Evolutionary conservation across 1,139 yeast species (phyloP), one percentile per base, ranked within the genome.

Genomic region (Yamadazyma membranifaciens): DNA sequence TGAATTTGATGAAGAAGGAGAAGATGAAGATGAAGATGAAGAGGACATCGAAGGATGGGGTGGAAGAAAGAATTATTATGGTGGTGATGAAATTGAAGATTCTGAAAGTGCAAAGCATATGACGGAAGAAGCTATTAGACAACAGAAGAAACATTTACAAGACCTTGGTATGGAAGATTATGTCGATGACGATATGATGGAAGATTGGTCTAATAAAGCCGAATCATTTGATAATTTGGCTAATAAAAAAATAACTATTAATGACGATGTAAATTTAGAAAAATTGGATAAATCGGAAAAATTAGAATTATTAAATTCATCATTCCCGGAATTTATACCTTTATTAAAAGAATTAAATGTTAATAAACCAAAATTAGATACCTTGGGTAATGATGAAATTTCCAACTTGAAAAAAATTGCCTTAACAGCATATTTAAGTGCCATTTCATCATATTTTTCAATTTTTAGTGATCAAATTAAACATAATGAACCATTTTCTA

Each of bases 61-160:
- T 37, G 69, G 78, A 3, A 75, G 80, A 24, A 75, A 78, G 48
- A 83, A 86, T 51, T 91, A 88, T 61, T 92, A 79, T 54, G 83
- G 83, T 39, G 95, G 95, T 42, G 97, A 94, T 28, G 91, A 84
- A 25, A 75, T 63, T 33, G 80, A 75, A 44, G 88, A 85, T 47
- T 88, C 83, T 31, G 96, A 84, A 45, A 85, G 81, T 36, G 87
- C 87, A 6, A 81, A 79, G 46, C 81, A 79, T 46, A 84, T 89
- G 67, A 92, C 94, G 43, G 82, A 82, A 51, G 98, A 92, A 64
- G 98, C 98, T 0, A 57, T 87, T 43, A 80, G 89, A 57, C 82
- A 88, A 49, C 98, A 91, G 63, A 86, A 84, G 67, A 81, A 83
- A 59, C 96, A 91, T 56, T 66, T 91, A 46, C 80, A 81, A 49